Percentiles rank a stretch among this genome's conserved stretches.
Evolutionary conservation across 768 basidiomycete genomes (phyloP).

Genomic region (Lactifluus piperatus): DNA sequence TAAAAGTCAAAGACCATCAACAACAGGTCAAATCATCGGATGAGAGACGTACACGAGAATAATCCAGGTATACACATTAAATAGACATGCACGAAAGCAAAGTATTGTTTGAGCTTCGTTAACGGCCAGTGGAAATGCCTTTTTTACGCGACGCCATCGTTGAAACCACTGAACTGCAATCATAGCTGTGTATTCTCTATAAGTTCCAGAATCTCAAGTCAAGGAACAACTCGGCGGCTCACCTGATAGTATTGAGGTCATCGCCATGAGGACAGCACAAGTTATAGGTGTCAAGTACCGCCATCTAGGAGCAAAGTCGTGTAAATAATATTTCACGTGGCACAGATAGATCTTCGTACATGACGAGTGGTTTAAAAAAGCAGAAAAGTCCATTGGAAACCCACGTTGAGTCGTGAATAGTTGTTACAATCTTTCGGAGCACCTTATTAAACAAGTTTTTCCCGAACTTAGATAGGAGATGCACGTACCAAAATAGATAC

Average conservation of each 20-base stretch:
- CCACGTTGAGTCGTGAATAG: conserved; percentile 23
- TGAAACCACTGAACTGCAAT: conserved; percentile 37
- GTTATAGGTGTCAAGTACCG: conserved; percentile 33
- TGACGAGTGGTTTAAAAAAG: conserved; percentile 26
- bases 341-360: conserved; percentile 28
- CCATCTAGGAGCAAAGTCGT: conserved; percentile 14
- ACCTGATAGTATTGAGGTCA: conserved; percentile 43
- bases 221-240: neutral
- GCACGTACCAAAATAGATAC: conserved; percentile 24
- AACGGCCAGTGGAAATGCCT: conserved; percentile 35
- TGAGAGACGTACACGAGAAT: conserved; percentile 8
- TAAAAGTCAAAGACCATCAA: no score
- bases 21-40: neutral
- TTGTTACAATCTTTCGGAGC: conserved; percentile 15
- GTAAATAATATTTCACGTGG: neutral
- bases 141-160: conserved; percentile 30
- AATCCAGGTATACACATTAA: conserved; percentile 10
- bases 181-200: conserved; percentile 28
- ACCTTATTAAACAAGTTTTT: neutral
- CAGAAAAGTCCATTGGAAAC: conserved; percentile 44
- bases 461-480: neutral
- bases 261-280: conserved; percentile 32
- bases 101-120: conserved; percentile 31
- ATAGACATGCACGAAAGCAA: conserved; percentile 29
- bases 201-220: neutral